A percentile compares a stretch with the other conserved stretches of the same genome.
Conservation (phyloP, 148 eudicot genomes). For the Vaccinium macrocarpon region DNA sequence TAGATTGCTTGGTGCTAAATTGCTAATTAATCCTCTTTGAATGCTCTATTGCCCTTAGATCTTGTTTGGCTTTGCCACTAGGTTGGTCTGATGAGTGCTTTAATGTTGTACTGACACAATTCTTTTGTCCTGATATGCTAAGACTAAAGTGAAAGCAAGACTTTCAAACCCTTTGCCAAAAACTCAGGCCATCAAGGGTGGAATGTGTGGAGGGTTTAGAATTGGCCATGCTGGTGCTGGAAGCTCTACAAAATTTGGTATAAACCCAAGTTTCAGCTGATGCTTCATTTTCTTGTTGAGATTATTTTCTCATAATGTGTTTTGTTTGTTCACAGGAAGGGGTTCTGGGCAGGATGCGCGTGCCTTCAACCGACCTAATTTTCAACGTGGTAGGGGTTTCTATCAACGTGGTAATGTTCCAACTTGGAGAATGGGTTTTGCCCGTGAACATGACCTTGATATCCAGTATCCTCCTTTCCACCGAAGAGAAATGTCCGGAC, state of each 20-base stretch:
- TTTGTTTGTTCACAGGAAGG: conserved; percentile 45
- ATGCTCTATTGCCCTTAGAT: not conserved
- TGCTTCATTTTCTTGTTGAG: not conserved
- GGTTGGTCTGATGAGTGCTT: not conserved
- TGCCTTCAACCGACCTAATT: conserved; percentile 38
- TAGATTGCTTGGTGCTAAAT: conserved; percentile 5
- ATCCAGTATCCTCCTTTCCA: conserved; percentile 55
- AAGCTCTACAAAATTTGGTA: conserved; percentile 24
- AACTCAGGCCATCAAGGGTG: conserved; percentile 88
- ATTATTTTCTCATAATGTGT: conserved; percentile 10
- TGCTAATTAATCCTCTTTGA: not conserved
- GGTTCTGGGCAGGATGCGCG: conserved; percentile 50
- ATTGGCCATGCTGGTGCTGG: conserved; percentile 56
- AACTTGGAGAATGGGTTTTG: conserved; percentile 36
- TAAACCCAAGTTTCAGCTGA: not conserved
- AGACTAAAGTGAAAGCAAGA: conserved; percentile 73
- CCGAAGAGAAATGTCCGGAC: conserved; percentile 39
- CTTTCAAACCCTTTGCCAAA: conserved; percentile 86
- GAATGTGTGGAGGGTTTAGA: conserved; percentile 77
- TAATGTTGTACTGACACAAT: not conserved
- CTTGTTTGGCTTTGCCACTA: conserved; percentile 3
- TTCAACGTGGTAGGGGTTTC: conserved; percentile 52
- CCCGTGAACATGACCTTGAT: conserved; percentile 38
- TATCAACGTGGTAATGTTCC: conserved; percentile 52
- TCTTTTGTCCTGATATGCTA: conserved; percentile 15